Base-by-base conservation (phyloP, 768 basidiomycete genomes). In the Rhodotorula taiwanensis region DNA sequence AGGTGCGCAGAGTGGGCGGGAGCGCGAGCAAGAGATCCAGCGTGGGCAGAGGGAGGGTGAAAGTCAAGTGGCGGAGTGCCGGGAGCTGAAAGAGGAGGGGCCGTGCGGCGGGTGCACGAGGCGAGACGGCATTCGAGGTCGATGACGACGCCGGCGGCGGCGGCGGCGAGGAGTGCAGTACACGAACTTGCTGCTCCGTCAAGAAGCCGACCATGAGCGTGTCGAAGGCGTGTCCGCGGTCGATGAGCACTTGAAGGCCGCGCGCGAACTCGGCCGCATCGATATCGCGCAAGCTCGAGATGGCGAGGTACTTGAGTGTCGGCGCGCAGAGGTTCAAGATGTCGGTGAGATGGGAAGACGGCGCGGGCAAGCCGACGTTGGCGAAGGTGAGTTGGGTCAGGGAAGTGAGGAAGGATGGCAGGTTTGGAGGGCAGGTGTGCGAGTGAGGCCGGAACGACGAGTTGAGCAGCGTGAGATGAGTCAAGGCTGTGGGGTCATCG, bases 351-450 rank as follows among this genome's bases (percentile, higher is more conserved):
- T 67, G 66, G 6, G 66, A 62, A 9, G 66, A 55, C 21, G 66
- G 66, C 0, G 48, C 23, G 5, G 66, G 66, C 18, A 67, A 49
- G 25, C 66, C 66, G 57, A 67, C 52, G 53, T 67, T 67, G 3
- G 66, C 58, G n/a, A 67, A 42, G 16, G 60, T 62, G 13, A 67
- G 57, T 49, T 50, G 47, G 18, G 43, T 48, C 28, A 67, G 25
- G 23, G 41, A n/a, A 28, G 42, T 14, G 18, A 59, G 47, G 57
- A 62, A 62, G 6, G 54, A 10, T 11, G 34, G 15, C 25, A 67
- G 61, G 21, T 44, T 41, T 16, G 66, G 61, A 1, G 66, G 61
- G 4, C 34, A 28, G n/a, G 54, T 44, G 36, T 36, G 60, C n/a
- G 66, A 39, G 49, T 67, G 48, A 34, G 60, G 43, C 16, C 54